Base-by-base conservation (phyloP, 2,329 filamentous ascomycete genomes). In the Clarireedia sp. region DNA sequence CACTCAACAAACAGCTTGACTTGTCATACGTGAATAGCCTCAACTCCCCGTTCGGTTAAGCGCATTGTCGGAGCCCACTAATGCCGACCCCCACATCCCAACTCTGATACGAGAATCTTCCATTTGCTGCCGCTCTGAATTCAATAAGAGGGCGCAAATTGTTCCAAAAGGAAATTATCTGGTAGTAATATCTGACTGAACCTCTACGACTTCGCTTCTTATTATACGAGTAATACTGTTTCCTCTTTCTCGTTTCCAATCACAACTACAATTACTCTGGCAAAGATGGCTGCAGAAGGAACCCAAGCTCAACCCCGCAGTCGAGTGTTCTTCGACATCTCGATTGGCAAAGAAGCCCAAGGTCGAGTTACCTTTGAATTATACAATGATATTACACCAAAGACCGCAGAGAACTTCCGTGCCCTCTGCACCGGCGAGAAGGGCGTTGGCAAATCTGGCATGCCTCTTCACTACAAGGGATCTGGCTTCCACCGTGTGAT, bases 381-480 rank as follows among this genome's bases (percentile, higher is more conserved):
- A 59, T 85, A 83, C 74, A 71, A 75, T 63, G 76, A 81, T 64
- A 79, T 95, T 58, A 90, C 96, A 14, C 92, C 92, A 68, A 96
- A 95, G 78, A 97, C 92, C 3, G 89, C 88, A 62, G 91, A 96
- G 66, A 97, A 96, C 79, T 97, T 97, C 79, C 89, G 91, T 67
- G 83, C 85, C 51, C 83, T 96, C 59, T 96, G 91, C 77, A 96
- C 92, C 0, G 92, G 92, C 63, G 92, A 97, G 78, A 96, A 96
- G 75, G 92, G 92, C 59, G 65, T 80, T 23, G 89, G 90, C 63
- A 88, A 89, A 70, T 74, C 81, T 29, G 91, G 90, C 70, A 91
- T 91, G 74, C 87, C 86, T 46, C 80, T 99, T 52, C 87, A 89
- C 77, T 99, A 90, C 82, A 96, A 96, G 78, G 87, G 89, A 64